Percentiles rank a stretch among this genome's conserved stretches.
Conservation (phyloP, 768 basidiomycete genomes). For the Lentinus tigrinus region DNA sequence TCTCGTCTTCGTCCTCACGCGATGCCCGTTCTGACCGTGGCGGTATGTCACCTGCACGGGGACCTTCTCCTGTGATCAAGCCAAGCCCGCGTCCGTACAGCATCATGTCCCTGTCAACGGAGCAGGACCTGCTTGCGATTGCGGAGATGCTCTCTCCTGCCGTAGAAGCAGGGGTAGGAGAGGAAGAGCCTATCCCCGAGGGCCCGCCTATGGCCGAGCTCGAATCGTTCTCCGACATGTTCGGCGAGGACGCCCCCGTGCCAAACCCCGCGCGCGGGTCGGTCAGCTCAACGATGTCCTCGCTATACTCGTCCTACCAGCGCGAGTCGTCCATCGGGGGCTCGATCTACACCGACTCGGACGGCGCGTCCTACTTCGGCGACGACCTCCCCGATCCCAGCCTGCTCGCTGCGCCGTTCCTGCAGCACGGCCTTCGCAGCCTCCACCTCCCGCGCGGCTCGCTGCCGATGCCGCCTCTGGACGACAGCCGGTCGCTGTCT, state of each 20-base stretch:
- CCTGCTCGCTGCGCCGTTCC: slow-evolving; percentile 16
- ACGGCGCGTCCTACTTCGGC: slow-evolving; percentile 34
- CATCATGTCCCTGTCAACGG: slow-evolving; percentile 46
- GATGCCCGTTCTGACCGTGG: not conserved
- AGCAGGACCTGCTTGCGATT: slow-evolving; percentile 50
- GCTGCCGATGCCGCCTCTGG: slow-evolving; percentile 33
- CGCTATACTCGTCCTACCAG: slow-evolving; percentile 9
- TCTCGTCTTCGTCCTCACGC: not conserved
- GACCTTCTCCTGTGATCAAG: slow-evolving; percentile 14
- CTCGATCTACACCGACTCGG: slow-evolving; percentile 28
- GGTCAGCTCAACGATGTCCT: slow-evolving; percentile 7
- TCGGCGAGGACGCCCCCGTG: slow-evolving; percentile 4
- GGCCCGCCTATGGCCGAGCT: not conserved
- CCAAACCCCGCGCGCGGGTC: slow-evolving; percentile 4
- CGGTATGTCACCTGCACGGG: not conserved
- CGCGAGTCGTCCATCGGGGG: slow-evolving; percentile 2
- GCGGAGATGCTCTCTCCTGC: slow-evolving; percentile 45
- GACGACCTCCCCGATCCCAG: slow-evolving; percentile 30
- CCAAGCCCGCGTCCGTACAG: slow-evolving; percentile 37
- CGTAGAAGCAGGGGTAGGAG: slow-evolving; percentile 23
- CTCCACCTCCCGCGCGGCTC: slow-evolving; percentile 36
- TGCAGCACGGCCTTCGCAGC: slow-evolving; percentile 17
- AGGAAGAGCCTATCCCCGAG: slow-evolving; percentile 28
- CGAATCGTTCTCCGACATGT: slow-evolving; percentile 3
- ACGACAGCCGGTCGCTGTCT: slow-evolving; percentile 48